A percentile compares a stretch with the other conserved stretches of the same genome.
Evolutionary conservation across 768 basidiomycete species (phyloP).

Genomic region (Termitomyces titanicus): DNA sequence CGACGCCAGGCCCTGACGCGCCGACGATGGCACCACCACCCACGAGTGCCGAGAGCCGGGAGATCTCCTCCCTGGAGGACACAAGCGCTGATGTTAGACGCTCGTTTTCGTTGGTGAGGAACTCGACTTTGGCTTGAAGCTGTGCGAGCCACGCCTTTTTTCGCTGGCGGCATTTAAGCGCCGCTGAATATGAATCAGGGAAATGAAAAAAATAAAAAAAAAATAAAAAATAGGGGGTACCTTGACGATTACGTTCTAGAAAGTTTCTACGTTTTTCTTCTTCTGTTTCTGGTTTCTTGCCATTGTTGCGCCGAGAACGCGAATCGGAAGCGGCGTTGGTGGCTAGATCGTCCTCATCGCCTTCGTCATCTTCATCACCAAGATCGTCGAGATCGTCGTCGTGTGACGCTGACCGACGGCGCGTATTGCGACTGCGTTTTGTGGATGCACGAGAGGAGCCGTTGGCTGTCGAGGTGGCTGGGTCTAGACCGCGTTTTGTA

Average conservation of each 20-base stretch:
- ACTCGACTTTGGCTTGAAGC: slow-evolving; percentile 93
- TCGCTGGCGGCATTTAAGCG: slow-evolving; percentile 97
- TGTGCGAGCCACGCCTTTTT: slow-evolving; percentile 97
- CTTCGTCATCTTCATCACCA: slow-evolving; percentile 35
- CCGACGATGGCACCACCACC: slow-evolving; percentile 59
- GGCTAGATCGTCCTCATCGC: slow-evolving; percentile 12
- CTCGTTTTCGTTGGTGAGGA: slow-evolving; percentile 91
- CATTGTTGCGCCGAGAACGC: slow-evolving; percentile 18
- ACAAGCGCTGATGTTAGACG: slow-evolving; percentile 84
- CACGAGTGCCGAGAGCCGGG: slow-evolving; percentile 72
- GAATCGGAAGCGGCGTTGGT: not conserved
- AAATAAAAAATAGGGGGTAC: slow-evolving; percentile 38
- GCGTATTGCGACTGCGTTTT: slow-evolving; percentile 38
- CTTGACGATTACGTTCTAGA: slow-evolving; percentile 95
- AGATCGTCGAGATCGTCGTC: slow-evolving; percentile 34
- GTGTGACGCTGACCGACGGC: slow-evolving; percentile 29
- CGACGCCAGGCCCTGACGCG: slow-evolving; percentile 23
- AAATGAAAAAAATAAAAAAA: not conserved
- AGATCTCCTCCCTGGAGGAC: slow-evolving; percentile 88
- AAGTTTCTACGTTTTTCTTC: slow-evolving; percentile 98
- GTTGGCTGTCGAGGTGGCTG: slow-evolving; percentile 28
- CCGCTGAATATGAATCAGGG: slow-evolving; percentile 51
- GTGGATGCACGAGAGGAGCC: slow-evolving; percentile 18
- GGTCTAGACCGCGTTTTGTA: slow-evolving; percentile 67
- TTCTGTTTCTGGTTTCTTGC: slow-evolving; percentile 90